Percentiles rank a stretch among this genome's conserved stretches.
phyloP scores from a whole-genome alignment of 441 rosid genomes.

The Manihot esculenta region DNA sequence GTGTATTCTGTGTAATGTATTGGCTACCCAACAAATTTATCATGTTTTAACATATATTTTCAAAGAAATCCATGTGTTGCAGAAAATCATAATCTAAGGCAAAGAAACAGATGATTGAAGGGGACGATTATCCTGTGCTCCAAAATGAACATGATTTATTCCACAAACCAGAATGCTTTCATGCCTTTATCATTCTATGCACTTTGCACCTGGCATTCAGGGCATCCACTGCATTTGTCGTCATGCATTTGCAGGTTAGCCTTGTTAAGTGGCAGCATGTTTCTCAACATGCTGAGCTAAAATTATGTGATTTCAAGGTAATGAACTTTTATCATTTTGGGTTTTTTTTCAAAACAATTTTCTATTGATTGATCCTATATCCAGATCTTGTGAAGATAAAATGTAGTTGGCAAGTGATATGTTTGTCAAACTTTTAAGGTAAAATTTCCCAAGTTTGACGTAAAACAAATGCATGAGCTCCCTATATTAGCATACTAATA shows the following conservation, averaged over 20 bases:
- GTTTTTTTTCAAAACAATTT: too few relatives aligned
- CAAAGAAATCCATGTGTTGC: conserved; percentile 16
- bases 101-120: conserved; percentile 46
- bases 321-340: background rate
- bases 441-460: too few relatives aligned
- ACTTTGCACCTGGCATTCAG: conserved; percentile 65
- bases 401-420: background rate
- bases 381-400: background rate
- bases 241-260: conserved; percentile 91
- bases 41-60: background rate
- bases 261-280: background rate
- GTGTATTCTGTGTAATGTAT: background rate
- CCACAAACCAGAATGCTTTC: conserved; percentile 38
- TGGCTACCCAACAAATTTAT: background rate
- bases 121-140: conserved; percentile 24
- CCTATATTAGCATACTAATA: too few relatives aligned
- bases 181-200: conserved; percentile 61
- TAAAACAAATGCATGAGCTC: too few relatives aligned
- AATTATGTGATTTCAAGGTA: background rate
- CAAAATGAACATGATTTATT: conserved; percentile 28
- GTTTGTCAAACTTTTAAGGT: too few relatives aligned
- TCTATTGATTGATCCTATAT: too few relatives aligned
- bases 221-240: conserved; percentile 71
- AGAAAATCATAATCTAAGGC: conserved; percentile 52
- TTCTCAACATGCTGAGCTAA: background rate